Conservation (phyloP, 2,329 filamentous ascomycete genomes). For the Colletotrichum sp. region DNA sequence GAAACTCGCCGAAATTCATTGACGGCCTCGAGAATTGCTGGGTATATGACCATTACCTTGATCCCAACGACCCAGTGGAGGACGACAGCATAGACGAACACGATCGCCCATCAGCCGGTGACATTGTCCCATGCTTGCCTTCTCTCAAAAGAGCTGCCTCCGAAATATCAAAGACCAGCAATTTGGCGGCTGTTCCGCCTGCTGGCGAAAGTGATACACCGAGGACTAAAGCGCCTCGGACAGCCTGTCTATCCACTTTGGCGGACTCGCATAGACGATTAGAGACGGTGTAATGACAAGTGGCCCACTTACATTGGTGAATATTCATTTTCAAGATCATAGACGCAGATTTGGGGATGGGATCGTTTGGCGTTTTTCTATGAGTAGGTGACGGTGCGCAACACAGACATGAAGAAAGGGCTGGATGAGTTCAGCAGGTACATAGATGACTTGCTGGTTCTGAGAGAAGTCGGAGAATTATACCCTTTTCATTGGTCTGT, state of each 20-base stretch:
- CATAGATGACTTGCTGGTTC: neutral
- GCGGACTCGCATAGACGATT: conserved; percentile 44
- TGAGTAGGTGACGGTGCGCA: neutral
- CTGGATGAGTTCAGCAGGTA: neutral
- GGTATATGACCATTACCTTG: conserved; percentile 56
- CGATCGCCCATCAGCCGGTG: conserved; percentile 49
- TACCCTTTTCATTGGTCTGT: conserved; percentile 1
- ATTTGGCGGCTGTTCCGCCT: conserved; percentile 43
- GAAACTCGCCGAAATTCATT: conserved; percentile 51
- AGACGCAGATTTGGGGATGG: neutral
- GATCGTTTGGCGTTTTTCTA: neutral
- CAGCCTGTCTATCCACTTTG: conserved; percentile 40
- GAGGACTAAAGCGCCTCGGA: conserved; percentile 42
- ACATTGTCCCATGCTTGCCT: conserved; percentile 42
- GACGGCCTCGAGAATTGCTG: conserved; percentile 61
- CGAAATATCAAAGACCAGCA: conserved; percentile 56
- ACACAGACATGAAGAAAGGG: neutral
- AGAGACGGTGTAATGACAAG: conserved; percentile 37
- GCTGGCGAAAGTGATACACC: conserved; percentile 34
- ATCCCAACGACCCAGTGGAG: conserved; percentile 42
- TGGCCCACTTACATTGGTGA: neutral
- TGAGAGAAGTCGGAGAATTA: neutral
- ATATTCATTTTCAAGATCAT: neutral
- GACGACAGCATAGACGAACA: conserved; percentile 40
- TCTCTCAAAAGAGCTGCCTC: conserved; percentile 57